Evolutionary conservation across 2,329 filamentous ascomycete genomes (phyloP), one percentile per base, ranked within the genome.

Genomic region (Diatrype stigma): DNA sequence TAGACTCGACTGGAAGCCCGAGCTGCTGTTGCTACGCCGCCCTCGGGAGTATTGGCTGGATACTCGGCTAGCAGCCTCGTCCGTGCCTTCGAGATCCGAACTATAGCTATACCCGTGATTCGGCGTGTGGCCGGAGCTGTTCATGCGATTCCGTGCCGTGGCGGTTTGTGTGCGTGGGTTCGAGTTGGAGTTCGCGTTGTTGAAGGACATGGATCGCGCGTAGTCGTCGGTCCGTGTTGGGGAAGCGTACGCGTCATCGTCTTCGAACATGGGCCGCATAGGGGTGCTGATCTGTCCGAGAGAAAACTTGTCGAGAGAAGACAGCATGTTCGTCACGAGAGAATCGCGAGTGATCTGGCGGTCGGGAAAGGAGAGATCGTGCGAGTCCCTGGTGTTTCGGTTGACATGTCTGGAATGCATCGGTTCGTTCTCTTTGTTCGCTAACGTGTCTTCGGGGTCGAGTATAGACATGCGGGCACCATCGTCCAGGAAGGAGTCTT

Each of bases 301-400:
- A 38, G 82, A 86, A 65, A 93, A 84, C 69, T 93, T 88, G 70
- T 96, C 93, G 57, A 99, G 85, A 38, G 92, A 96, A 58, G 94
- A 78, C 54, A 97, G 84, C 87, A 99, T 94, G 70, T 96, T 96
- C 70, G 94, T 88, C 53, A 99, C 90, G 59, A 99, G 85, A 34
- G 92, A 96, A 65, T 96, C 90, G 60, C 93, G 85, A 38, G 89
- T 90, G 56, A 89, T 84, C 66, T 89, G 83, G 54, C 85, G 79
- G 46, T 87, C 83, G 47, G 86, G 86, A 62, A 96, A 78, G 51
- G 89, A 92, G 55, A 96, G 79, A 68, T 96, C 92, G 75, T 96
- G 92, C 46, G 87, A 90, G 71, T 92, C 85, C 38, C 64, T 56
- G 5, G 58, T 79, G 74, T 49, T 68, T 65, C 59, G 62, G 56